Evolutionary conservation across 2,329 filamentous ascomycete genomes (phyloP), one percentile per base, ranked within the genome.

Genomic region (Xylaria sp.): DNA sequence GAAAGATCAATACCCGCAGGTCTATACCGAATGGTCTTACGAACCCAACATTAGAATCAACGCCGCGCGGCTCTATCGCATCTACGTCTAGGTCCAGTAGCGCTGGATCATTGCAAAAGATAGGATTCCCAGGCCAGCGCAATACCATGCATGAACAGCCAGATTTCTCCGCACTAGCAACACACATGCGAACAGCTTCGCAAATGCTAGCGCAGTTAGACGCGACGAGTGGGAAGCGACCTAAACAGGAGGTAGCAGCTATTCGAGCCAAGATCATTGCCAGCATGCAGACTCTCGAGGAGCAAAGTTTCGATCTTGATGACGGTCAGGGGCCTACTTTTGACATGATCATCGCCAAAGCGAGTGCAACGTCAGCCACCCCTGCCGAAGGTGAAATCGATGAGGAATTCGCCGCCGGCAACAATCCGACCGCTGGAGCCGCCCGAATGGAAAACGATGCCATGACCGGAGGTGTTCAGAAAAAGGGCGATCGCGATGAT

Each of bases 391-490:
- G 76, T 5, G 71, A 72, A 11, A 65, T 71, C 8, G 70, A 72
- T 30, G 72, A 71, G n/a, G 68, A 70, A 13, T 71, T 82, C 16
- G 79, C 82, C 50, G 69, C 80, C 13, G 76, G 76, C 30, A 79
- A 87, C 60, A 90, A 89, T 66, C 80, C 85, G 11, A 88, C 84
- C 59, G 89, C 89, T 8, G 90, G 90, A 59, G 86, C 88, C 56
- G 90, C 90, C 58, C 83, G 90, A 59, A 94, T 94, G 90, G 90
- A 94, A 72, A 94, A 94, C 70, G 90, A 94, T 71, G 83, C 91
- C 73, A 93, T 92, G 77, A 94, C 90, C 11, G 90, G 89, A 64
- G 90, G 90, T 57, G 86, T 94, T 11, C 88, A 90, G 70, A 84
- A 89, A 55, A 89, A 90, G 70, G 89, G 89, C 39, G 90, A 94